Evolutionary conservation across 139 green algal species (phyloP).

Genomic region (Coelastrella sp.): DNA sequence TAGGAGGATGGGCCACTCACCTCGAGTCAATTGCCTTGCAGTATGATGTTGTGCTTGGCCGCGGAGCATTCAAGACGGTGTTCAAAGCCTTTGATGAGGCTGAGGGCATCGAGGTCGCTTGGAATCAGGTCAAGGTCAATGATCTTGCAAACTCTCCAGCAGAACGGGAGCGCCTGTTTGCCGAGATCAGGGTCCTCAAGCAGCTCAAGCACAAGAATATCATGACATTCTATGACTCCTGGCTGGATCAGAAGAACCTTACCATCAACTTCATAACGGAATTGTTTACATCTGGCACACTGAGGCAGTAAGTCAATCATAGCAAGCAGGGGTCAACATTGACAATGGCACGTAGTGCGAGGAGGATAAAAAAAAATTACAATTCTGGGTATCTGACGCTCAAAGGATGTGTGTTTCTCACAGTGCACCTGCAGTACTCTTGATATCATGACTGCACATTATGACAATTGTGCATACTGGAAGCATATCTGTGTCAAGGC

Average conservation of each 20-base stretch:
- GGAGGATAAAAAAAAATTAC: no score
- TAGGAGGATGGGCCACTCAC: neutral
- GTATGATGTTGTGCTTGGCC: constrained; percentile 72
- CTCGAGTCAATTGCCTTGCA: neutral
- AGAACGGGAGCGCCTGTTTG: constrained; percentile 91
- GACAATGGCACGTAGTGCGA: neutral
- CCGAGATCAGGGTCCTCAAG: constrained; percentile 98
- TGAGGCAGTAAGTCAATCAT: constrained; percentile 88
- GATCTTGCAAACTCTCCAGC: constrained; percentile 61
- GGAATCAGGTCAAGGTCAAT: constrained; percentile 95
- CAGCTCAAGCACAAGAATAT: constrained; percentile 98
- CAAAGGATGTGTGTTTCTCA: no score
- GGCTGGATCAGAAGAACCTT: constrained; percentile 90
- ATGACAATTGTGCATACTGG: no score
- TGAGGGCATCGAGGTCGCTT: constrained; percentile 94
- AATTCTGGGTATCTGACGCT: no score
- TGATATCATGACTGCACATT: no score
- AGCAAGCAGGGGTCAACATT: neutral
- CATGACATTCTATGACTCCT: constrained; percentile 98
- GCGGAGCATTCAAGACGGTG: constrained; percentile 98
- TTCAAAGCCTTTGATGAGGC: constrained; percentile 98
- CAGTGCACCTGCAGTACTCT: no score
- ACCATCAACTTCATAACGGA: constrained; percentile 99
- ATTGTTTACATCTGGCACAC: constrained; percentile 96
- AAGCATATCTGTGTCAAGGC: no score